Percentiles rank a stretch among this genome's conserved stretches.
These are phyloP conservation scores for Aspergillus egyptiacus DNA, from an alignment of 495 filamentous ascomycete genomes.

Conservation along the genomic window DNA sequence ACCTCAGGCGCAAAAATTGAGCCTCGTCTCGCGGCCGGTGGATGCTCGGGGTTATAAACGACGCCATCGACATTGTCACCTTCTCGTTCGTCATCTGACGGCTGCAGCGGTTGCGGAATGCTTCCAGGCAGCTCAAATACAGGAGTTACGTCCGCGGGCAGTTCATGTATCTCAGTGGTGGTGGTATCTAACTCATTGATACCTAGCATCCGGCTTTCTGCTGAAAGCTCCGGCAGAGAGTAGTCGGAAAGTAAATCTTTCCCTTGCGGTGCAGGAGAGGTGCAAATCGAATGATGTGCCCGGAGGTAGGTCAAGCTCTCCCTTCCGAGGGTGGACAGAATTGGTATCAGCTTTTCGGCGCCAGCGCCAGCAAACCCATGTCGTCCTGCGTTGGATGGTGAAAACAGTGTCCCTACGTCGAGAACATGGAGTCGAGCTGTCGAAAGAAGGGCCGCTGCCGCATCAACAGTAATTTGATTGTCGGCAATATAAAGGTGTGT, in stretches of 20 bases:
- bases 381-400: conserved; percentile 17
- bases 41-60: conserved; percentile 24
- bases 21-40: conserved; percentile 29
- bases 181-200: conserved; percentile 37
- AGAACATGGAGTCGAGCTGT: conserved; percentile 47
- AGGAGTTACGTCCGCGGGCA: conserved; percentile 30
- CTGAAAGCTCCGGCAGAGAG: conserved; percentile 34
- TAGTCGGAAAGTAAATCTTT: conserved; percentile 20
- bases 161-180: conserved; percentile 41
- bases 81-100: background rate
- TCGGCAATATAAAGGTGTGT: conserved; percentile 56
- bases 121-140: conserved; percentile 40
- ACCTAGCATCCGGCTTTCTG: conserved; percentile 20
- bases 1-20: conserved; percentile 45
- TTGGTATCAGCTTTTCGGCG: conserved; percentile 49
- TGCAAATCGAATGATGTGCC: conserved; percentile 52
- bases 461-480: conserved; percentile 54
- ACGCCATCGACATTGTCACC: background rate
- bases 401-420: conserved; percentile 45
- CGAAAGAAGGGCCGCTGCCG: conserved; percentile 46
- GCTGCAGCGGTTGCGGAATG: conserved; percentile 19
- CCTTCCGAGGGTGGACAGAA: conserved; percentile 41
- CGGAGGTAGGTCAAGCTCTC: conserved; percentile 49
- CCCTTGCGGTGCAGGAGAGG: conserved; percentile 39
- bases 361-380: conserved; percentile 42